Evolutionary conservation across 2,329 filamentous ascomycete species (phyloP), one percentile per base, ranked within the genome.

Genomic region (Cladosporium sphaerospermum): DNA sequence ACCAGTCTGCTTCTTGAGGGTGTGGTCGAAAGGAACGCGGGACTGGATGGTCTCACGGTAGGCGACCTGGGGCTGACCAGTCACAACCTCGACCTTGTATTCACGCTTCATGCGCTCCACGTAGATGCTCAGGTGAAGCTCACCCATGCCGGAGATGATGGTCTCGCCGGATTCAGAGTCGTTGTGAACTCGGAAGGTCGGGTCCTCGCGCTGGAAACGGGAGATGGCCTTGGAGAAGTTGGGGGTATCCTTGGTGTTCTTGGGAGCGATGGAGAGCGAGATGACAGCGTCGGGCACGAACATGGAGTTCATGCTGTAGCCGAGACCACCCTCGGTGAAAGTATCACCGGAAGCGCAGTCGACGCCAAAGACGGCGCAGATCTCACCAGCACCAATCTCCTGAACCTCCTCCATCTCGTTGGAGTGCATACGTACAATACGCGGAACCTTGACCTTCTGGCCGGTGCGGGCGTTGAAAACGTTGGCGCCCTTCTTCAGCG

Each of bases 141-240:
- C 93, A 62, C 93, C 93, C 93, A 99, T 99, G 56, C 93, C 93
- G 40, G 88, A 95, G 67, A 99, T 97, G 67, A 99, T 95, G 45
- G 92, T 97, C 76, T 99, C 89, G 67, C 95, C 87, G 59, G 86
- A 92, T 75, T 99, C 93, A 13, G 82, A 73, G 67, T 99, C 93
- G 64, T 96, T 90, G 64, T 89, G 86, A 36, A 99, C 88, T 51
- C 93, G 84, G 82, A 99, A 99, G 10, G 93, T 99, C 3, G 93
- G 93, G 65, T 99, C 93, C 74, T 99, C 93, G 59, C 93, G 87
- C 74, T 96, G 92, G 81, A 99, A 99, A 62, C 93, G 88, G 70
- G 92, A 93, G 84, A 99, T 97, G 62, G 93, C 93, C 76, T 99
- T 99, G 67, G 86, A 91, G 79, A 99, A 99, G 76, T 95, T 93